Conservation (phyloP, 140 eudicot species). For the Stevia rebaudiana region DNA sequence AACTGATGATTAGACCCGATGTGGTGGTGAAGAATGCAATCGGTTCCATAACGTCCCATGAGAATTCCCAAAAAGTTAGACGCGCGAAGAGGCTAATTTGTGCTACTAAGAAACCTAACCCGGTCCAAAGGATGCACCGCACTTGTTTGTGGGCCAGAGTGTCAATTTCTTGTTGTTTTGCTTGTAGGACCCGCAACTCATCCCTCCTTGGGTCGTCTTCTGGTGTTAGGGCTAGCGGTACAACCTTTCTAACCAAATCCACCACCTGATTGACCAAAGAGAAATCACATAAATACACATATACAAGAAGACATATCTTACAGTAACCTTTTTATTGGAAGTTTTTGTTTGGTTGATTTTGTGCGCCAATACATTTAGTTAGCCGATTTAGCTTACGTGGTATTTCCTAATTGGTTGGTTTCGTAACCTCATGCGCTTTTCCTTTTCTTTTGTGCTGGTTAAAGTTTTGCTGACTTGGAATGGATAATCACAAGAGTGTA, state of each 20-base stretch:
- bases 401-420: too few species aligned
- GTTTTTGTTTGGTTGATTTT: too few species aligned
- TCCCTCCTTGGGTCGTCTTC: conserved; percentile 70
- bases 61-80: conserved; percentile 85
- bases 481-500: too few species aligned
- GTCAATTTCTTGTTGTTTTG: conserved; percentile 60
- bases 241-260: conserved; percentile 67
- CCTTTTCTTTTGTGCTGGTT: too few species aligned
- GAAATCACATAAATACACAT: too few species aligned
- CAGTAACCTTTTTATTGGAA: background rate
- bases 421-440: too few species aligned
- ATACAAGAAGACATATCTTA: background rate
- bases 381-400: too few species aligned
- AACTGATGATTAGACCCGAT: conserved; percentile 63
- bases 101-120: conserved; percentile 47
- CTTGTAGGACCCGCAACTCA: conserved; percentile 58
- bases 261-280: conserved; percentile 53
- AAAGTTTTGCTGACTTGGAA: too few species aligned
- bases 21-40: conserved; percentile 73
- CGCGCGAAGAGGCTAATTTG: conserved; percentile 82
- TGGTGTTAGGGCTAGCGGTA: conserved; percentile 65
- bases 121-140: conserved; percentile 65
- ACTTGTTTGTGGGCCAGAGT: conserved; percentile 77
- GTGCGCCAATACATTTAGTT: too few species aligned
- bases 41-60: conserved; percentile 99